Conservation (phyloP, 2,329 filamentous ascomycete species). For the Fusarium cyanostomum region DNA sequence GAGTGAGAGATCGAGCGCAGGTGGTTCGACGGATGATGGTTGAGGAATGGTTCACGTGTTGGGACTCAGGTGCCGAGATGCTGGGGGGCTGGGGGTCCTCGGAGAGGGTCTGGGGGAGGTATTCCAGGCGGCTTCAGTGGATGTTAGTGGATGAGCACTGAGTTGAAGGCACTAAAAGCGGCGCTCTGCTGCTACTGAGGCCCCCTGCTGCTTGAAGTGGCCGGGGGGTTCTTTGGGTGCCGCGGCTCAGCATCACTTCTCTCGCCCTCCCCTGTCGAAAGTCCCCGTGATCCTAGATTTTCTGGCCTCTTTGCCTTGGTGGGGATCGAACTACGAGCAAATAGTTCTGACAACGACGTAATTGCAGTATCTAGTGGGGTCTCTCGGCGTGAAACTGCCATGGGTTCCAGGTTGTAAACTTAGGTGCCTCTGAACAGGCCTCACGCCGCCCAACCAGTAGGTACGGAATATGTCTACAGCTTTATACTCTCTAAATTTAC, state of each 20-base stretch:
- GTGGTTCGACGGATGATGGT: slow-evolving; percentile 40
- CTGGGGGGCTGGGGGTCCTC: slow-evolving; percentile 22
- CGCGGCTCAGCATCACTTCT: slow-evolving; percentile 23
- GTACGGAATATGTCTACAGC: too few relatives aligned
- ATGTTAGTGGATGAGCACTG: neutral
- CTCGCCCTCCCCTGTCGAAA: neutral
- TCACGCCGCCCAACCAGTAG: too few relatives aligned
- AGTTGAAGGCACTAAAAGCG: neutral
- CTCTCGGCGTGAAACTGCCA: slow-evolving; percentile 2
- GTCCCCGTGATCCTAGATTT: slow-evolving; percentile 2
- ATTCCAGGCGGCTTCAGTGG: slow-evolving; percentile 17
- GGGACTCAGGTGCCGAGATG: slow-evolving; percentile 41
- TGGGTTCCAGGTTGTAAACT: slow-evolving; percentile 7
- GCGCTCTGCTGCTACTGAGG: too few relatives aligned
- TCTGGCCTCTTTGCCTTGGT: slow-evolving; percentile 3
- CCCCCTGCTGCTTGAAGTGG: slow-evolving; percentile 13
- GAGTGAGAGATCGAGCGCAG: slow-evolving; percentile 21
- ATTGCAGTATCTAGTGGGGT: slow-evolving; percentile 23
- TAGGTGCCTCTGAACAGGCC: neutral
- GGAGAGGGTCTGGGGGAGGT: slow-evolving; percentile 3
- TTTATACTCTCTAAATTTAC: too few relatives aligned
- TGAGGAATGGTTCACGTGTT: slow-evolving; percentile 45
- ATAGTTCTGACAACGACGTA: slow-evolving; percentile 21
- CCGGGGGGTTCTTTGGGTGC: slow-evolving; percentile 19
- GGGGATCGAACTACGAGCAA: slow-evolving; percentile 6